These are phyloP conservation scores for Ananas comosus DNA, from an alignment of 176 grass and related monocot species.

Conservation along the genomic window DNA sequence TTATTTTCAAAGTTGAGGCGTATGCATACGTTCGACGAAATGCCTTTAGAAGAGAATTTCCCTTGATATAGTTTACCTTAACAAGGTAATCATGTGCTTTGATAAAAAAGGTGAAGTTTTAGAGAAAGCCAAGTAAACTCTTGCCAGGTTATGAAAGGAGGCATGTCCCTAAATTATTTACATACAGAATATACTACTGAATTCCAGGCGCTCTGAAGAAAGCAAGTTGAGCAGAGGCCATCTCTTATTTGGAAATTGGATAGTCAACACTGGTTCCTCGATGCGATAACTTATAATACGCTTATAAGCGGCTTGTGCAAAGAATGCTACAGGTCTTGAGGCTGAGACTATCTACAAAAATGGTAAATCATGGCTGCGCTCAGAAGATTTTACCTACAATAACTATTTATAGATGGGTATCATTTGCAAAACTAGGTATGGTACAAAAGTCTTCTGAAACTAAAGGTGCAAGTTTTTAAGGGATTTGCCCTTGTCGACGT, in stretches of 20 bases:
- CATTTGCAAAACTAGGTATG: slow-evolving; percentile 68
- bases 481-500: slow-evolving; percentile 73
- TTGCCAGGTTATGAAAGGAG: slow-evolving; percentile 65
- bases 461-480: slow-evolving; percentile 81
- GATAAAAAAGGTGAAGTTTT: slow-evolving; percentile 57
- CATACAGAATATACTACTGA: slow-evolving; percentile 87
- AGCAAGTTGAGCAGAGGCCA: slow-evolving; percentile 46
- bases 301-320: slow-evolving; percentile 69
- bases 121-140: slow-evolving; percentile 41
- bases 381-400: slow-evolving; percentile 97
- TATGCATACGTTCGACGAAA: slow-evolving; percentile 62
- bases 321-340: slow-evolving; percentile 44
- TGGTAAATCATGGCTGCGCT: slow-evolving; percentile 66
- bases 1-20: slow-evolving; percentile 29
- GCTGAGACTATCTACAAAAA: slow-evolving; percentile 58
- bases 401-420: slow-evolving; percentile 82
- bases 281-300: slow-evolving; percentile 89
- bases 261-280: slow-evolving; percentile 34
- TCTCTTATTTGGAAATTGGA: slow-evolving; percentile 52
- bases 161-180: slow-evolving; percentile 45
- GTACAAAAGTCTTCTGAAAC: slow-evolving; percentile 61
- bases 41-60: slow-evolving; percentile 35
- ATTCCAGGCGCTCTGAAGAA: slow-evolving; percentile 67
- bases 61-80: slow-evolving; percentile 46
- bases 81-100: slow-evolving; percentile 74